These are phyloP conservation scores for Arthrobotrys sinensis DNA, from an alignment of 2,329 filamentous ascomycete species.

Conservation along the genomic window DNA sequence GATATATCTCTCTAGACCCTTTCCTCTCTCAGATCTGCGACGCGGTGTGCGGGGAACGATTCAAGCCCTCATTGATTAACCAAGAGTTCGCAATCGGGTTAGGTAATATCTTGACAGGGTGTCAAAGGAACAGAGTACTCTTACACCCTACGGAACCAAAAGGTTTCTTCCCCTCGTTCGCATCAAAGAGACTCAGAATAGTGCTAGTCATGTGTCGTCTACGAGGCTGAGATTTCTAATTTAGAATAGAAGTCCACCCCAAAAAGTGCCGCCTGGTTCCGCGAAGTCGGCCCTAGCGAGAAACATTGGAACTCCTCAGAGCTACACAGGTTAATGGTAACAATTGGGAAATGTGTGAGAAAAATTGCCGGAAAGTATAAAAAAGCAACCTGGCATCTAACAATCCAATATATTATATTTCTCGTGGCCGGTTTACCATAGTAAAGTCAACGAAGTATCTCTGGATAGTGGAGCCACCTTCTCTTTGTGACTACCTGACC, in stretches of 20 bases:
- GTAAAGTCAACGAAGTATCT: conserved; percentile 16
- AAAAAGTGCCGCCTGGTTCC: conserved; percentile 48
- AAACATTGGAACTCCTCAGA: conserved; percentile 25
- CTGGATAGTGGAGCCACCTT: conserved; percentile 29
- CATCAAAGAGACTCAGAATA: conserved; percentile 41
- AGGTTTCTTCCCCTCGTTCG: conserved; percentile 22
- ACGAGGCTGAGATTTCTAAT: conserved; percentile 54
- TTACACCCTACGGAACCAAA: conserved; percentile 14
- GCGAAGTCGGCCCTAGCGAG: conserved; percentile 53
- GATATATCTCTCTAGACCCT: conserved; percentile 24
- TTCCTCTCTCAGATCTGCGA: conserved; percentile 9
- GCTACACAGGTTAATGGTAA: conserved; percentile 1
- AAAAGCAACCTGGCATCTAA: conserved; percentile 14
- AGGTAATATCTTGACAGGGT: conserved; percentile 58
- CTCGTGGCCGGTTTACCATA: conserved; percentile 4
- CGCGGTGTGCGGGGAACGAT: conserved; percentile 27
- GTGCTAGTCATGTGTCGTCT: conserved; percentile 44
- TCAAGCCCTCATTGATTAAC: conserved; percentile 18
- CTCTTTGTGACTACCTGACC: conserved; percentile 5
- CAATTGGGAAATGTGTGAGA: conserved; percentile 6
- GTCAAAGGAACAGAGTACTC: conserved; percentile 28
- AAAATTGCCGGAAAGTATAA: conserved; percentile 31
- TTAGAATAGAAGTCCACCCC: conserved; percentile 29
- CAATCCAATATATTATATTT: conserved; percentile 24
- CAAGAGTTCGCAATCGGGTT: conserved; percentile 55